Base-by-base conservation (phyloP, 495 filamentous ascomycete species). In the Glonium stellatum region DNA sequence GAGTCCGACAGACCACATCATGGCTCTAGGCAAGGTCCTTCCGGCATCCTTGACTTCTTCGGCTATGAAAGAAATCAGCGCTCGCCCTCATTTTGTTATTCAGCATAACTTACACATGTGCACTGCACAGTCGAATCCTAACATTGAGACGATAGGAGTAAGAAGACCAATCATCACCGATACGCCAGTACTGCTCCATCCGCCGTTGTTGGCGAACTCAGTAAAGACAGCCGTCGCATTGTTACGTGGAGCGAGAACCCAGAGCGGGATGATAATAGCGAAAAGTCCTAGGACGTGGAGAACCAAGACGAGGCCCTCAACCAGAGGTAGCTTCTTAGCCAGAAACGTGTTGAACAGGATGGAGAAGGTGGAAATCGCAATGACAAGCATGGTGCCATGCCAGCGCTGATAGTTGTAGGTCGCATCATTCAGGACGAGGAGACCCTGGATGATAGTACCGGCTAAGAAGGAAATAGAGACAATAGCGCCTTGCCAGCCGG, bases 391-490 rank as follows among this genome's bases (percentile, higher is more conserved):
- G 3, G 57, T 67, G 15, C 18, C 35, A 18, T 66, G 63, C 63
- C 63, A 66, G 18, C 10, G 15, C 8, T 25, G 19, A 21, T 21
- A 18, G 13, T 5, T 55, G 22, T 58, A 35, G 4, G 60, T 35
- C 18, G 55, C 2, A 5, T 56, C 1, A 22, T 53, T 62, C 18
- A 57, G 23, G 25, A 62, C 41, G 5, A 62, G 59, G 15, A 57
- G 31, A 6, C 55, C n/a, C 23, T 52, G 51, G 23, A 56, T 44
- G 34, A 50, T 22, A 18, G 47, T 50, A 0, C 74, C 81, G 3
- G 75, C 75, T 5, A 84, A 69, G 64, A 80, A 84, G 0, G 75
- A 75, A 39, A 76, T 70, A 2, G 75, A 70, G 3, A 82, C 78
- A n/a, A 78, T 77, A 4, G 76, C 71, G 23, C 77, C 27, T 54